Base-by-base conservation (phyloP, 2,329 filamentous ascomycete species). In the Aspergillus fijiensis region DNA sequence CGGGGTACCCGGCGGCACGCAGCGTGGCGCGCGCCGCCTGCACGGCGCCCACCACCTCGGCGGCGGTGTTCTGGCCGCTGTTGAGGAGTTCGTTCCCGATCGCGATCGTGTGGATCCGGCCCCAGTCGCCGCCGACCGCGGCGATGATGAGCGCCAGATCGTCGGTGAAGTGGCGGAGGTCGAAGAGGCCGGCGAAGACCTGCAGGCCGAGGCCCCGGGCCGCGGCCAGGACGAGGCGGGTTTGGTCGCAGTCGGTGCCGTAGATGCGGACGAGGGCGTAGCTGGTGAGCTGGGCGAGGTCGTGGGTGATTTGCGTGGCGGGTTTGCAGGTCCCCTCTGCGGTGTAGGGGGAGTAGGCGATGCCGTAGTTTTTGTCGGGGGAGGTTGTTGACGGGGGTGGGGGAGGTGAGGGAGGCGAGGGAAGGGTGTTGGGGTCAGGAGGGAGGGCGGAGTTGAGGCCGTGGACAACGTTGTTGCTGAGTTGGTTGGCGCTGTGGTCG, bases 81-180 rank as follows among this genome's bases (percentile, higher is more conserved):
- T 91, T 89, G 72, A 96, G 86, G 35, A 89, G 80, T 75, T 96
- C 92, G 72, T 96, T 96, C 63, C 91, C 92, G 48, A 96, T 83
- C 58, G 85, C 85, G 69, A 96, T 82, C 2, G 90, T 89, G 70
- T 89, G 82, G 63, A 96, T 83, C 14, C 80, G 72, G 52, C 79
- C 80, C 90, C 90, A 96, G 74, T 90, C 84, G 31, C 6, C 14
- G 39, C 82, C n/a, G 19, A 23, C 21, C 0, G 27, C 80, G 5
- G 79, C 76, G 58, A 87, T 83, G 62, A 96, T 86, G 31, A 77
- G 80, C 10, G 81, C 66, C n/a, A 90, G 80, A 60, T 90, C 86
- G 1, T 77, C 63, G 14, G 79, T 74, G 16, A 90, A 79, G 7
- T 82, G 73, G 48, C 77, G 75, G 60, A 91, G 82, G 64, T 90